Percentiles rank a stretch among this genome's conserved stretches.
These are phyloP conservation scores for Alternaria panax DNA, from an alignment of 2,329 filamentous ascomycete species.

Conservation along the genomic window DNA sequence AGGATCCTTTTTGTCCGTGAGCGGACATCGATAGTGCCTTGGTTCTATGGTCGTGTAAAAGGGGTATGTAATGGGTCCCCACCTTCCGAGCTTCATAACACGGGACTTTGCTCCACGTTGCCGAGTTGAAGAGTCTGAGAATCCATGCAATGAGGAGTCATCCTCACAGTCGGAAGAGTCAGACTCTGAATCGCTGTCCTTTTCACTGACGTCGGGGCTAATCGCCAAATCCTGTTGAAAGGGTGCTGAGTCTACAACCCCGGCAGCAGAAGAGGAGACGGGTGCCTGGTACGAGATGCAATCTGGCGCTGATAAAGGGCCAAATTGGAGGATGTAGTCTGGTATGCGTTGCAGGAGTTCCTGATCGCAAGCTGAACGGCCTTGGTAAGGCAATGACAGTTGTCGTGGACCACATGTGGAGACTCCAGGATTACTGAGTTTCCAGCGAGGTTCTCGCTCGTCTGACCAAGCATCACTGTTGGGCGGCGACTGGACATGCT, in stretches of 20 bases:
- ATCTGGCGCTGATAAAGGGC: background rate
- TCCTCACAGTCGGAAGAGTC: background rate
- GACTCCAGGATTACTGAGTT: conserved; percentile 1
- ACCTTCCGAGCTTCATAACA: conserved; percentile 24
- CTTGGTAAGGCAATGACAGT: background rate
- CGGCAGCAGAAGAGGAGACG: background rate
- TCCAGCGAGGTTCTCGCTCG: conserved; percentile 7
- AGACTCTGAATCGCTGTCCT: background rate
- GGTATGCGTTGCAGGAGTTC: background rate
- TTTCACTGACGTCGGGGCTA: background rate
- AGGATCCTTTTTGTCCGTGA: background rate
- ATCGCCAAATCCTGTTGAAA: background rate
- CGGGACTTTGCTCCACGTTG: background rate
- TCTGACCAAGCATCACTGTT: background rate
- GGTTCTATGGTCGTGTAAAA: conserved; percentile 4
- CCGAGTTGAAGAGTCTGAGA: background rate
- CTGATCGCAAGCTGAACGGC: conserved; percentile 1
- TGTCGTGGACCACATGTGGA: conserved; percentile 3
- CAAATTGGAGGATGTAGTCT: background rate
- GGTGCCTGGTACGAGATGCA: background rate
- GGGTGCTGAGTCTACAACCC: background rate
- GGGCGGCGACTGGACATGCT: background rate
- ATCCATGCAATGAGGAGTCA: background rate
- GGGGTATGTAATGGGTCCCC: conserved; percentile 7
- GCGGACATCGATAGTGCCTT: conserved; percentile 20